Evolutionary conservation across 345 rosid species (phyloP).

Genomic region (Geranium rotundifolium): DNA sequence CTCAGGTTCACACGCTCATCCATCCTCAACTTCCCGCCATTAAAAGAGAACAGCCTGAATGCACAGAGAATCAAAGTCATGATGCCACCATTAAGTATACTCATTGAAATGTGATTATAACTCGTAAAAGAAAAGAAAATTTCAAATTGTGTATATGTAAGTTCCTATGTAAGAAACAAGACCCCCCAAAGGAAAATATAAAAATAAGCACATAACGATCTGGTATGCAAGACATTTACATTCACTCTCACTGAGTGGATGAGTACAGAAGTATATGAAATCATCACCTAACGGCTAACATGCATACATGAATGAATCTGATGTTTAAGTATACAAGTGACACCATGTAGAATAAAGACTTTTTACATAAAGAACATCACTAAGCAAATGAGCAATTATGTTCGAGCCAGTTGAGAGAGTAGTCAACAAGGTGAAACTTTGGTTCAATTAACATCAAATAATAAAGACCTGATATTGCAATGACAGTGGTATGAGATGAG

Average conservation of each 20-base stretch:
- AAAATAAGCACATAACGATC: background rate
- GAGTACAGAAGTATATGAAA: no score
- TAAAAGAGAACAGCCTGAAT: constrained; percentile 67
- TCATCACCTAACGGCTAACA: background rate
- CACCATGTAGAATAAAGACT: no score
- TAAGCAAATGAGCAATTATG: no score
- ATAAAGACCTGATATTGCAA: no score
- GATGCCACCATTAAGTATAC: background rate
- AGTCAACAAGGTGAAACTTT: no score
- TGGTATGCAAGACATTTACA: background rate
- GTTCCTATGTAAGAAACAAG: background rate
- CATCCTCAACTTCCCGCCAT: constrained; percentile 87
- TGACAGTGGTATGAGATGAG: no score
- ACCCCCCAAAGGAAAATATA: background rate
- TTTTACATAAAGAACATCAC: no score
- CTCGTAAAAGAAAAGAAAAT: background rate
- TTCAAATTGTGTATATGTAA: background rate
- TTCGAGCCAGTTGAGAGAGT: no score
- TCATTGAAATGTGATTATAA: background rate
- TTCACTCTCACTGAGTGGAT: background rate
- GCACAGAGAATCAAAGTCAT: constrained; percentile 4
- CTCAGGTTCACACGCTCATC: constrained; percentile 89
- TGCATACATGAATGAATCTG: background rate
- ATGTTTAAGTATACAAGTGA: background rate
- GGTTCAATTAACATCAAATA: no score